Conservation (phyloP, 306 rosid species). For the Macrotyloma uniflorum region DNA sequence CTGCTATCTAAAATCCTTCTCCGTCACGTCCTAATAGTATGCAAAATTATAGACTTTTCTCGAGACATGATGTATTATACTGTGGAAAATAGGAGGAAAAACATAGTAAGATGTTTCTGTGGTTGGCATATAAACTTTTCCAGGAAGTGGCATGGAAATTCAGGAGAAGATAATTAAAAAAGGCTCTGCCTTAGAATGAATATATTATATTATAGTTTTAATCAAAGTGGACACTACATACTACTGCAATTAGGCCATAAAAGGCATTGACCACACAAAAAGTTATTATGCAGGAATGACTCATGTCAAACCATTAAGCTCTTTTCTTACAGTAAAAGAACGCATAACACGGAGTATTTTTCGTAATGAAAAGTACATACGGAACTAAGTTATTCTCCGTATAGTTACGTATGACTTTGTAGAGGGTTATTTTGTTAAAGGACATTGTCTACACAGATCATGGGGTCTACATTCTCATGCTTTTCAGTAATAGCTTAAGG, state of each 20-base stretch:
- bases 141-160: conserved; percentile 2
- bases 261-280: conserved; percentile 14
- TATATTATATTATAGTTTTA: neutral
- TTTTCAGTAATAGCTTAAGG: conserved; percentile 4
- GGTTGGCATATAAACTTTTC: conserved; percentile 18
- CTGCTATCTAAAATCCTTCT: conserved; percentile 32
- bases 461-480: conserved; percentile 34
- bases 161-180: neutral
- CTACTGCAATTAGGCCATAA: neutral
- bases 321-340: neutral
- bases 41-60: conserved; percentile 20
- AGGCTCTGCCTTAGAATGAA: neutral
- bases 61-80: neutral
- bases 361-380: neutral
- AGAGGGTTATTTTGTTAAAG: conserved; percentile 13
- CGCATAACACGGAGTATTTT: neutral
- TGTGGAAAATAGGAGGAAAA: neutral
- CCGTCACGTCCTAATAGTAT: neutral
- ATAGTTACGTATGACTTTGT: neutral
- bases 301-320: conserved; percentile 23
- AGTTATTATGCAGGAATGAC: conserved; percentile 31
- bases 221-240: neutral
- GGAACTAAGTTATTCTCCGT: neutral
- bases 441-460: conserved; percentile 2
- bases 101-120: conserved; percentile 17